Conservation (phyloP, 179 eudicot genomes). For the Spergularia azorica region DNA sequence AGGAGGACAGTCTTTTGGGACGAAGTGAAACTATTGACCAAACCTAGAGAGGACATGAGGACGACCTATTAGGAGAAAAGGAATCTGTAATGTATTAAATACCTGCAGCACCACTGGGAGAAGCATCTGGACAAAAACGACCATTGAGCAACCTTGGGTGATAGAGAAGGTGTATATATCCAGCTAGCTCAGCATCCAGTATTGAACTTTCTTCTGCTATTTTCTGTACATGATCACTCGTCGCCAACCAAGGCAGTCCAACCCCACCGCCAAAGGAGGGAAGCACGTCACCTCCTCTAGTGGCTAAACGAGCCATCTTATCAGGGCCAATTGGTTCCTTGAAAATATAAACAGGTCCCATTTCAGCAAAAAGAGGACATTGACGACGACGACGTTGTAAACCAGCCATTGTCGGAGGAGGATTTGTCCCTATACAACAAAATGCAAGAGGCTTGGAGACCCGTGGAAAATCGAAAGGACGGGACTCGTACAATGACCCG, state of each 20-base stretch:
- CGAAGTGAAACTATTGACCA: too few relatives aligned
- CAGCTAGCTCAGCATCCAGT: conserved; percentile 85
- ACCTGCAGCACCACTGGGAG: conserved; percentile 98
- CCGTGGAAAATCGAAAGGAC: conserved; percentile 88
- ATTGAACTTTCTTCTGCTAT: conserved; percentile 79
- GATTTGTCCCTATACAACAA: conserved; percentile 97
- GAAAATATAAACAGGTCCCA: conserved; percentile 97
- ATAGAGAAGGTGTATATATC: conserved; percentile 82
- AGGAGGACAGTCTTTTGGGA: too few relatives aligned
- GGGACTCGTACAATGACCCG: conserved; percentile 87
- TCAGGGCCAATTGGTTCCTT: conserved; percentile 93
- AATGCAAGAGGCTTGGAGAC: conserved; percentile 95
- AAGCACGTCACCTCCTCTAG: conserved; percentile 94
- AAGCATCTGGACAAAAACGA: conserved; percentile 98
- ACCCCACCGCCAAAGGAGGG: conserved; percentile 91
- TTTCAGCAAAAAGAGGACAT: conserved; percentile 98
- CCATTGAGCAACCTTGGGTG: conserved; percentile 95
- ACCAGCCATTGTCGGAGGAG: conserved; percentile 99
- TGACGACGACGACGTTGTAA: conserved; percentile 98
- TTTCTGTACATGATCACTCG: conserved; percentile 61
- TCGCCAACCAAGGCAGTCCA: conserved; percentile 90
- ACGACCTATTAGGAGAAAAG: not conserved
- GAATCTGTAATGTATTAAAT: conserved; percentile 7
- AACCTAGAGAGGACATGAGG: too few relatives aligned
- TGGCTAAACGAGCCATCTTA: conserved; percentile 86